Evolutionary conservation across 169 alveolate species (phyloP).

Genomic region (Plasmodium coatneyi): DNA sequence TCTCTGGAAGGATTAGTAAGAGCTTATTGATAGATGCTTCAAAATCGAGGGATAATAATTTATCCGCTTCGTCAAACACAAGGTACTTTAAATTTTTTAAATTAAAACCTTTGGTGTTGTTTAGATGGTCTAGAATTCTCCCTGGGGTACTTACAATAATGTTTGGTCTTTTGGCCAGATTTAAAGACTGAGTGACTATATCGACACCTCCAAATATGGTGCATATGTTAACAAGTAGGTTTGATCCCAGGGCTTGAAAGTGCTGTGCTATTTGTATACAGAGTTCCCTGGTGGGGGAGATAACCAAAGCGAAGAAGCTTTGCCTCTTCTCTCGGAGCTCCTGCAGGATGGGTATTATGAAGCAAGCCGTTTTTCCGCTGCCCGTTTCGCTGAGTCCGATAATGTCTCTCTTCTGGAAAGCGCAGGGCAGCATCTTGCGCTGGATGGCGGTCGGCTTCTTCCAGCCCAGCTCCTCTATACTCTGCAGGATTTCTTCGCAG

Average conservation of each 20-base stretch:
- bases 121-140: conserved; percentile 98
- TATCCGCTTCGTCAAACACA: conserved; percentile 98
- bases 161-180: conserved; percentile 97
- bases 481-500: conserved; percentile 95
- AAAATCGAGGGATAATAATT: conserved; percentile 95
- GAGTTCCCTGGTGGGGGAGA: conserved; percentile 99
- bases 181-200: conserved; percentile 94
- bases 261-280: conserved; percentile 98
- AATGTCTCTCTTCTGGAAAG: conserved; percentile 95
- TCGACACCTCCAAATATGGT: conserved; percentile 98
- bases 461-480: conserved; percentile 93
- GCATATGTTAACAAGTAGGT: conserved; percentile 92
- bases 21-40: conserved; percentile 97
- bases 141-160: conserved; percentile 99
- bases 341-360: conserved; percentile 97
- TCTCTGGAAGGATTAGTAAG: conserved; percentile 91
- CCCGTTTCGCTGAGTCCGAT: conserved; percentile 99
- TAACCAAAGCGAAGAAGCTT: conserved; percentile 90
- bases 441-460: conserved; percentile 95
- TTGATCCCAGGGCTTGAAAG: conserved; percentile 94
- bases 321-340: conserved; percentile 90
- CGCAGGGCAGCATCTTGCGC: conserved; percentile 92
- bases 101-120: conserved; percentile 98
- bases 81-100: conserved; percentile 91
- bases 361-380: conserved; percentile 94